Evolutionary conservation across 495 filamentous ascomycete species (phyloP), one percentile per base, ranked within the genome.

Genomic region (Xylaria intraflava): DNA sequence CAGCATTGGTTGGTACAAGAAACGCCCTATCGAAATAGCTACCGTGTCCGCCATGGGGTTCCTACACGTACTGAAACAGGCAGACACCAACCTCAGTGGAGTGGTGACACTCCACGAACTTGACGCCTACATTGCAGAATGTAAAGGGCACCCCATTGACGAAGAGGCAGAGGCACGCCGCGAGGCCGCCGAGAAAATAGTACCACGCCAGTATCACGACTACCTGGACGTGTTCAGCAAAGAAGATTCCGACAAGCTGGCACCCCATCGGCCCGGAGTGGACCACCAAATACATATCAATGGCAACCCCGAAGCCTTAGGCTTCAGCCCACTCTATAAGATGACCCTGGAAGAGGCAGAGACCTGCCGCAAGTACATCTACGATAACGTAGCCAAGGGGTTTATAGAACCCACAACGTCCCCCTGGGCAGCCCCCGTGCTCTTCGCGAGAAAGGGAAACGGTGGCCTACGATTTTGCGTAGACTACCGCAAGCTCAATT

Each of bases 401-500:
- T 51, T 40, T 11, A 51, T 51, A 4, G 17, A 14, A 10, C 20
- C 49, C 14, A 55, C 29, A 4, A 14, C 2, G 6, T 36, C 66
- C 1, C 56, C 52, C 0, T 61, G 38, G 5, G 60, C 59, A 0
- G 62, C 65, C 0, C 68, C 59, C 11, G 60, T 79, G 11, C 43
- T 78, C 0, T 69, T 78, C 33, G 62, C 59, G 0, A 12, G 24
- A 1, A 79, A 77, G 46, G 47, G 44, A 0, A 58, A 63, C 20
- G 65, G 68, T 3, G 54, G 53, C 0, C 31, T 78, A 0, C 46
- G 64, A 0, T 56, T 83, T 33, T 81, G 66, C 64, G 57, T 79
- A 0, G 66, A 81, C 42, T 81, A 75, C 46, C 51, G 62, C 4
- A 59, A 56, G 6, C 43, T 80, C 0, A 82, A 82, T 49, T 42